These are phyloP conservation scores for Cladobotryum protrusum DNA, from an alignment of 2,329 filamentous ascomycete genomes.

Conservation along the genomic window DNA sequence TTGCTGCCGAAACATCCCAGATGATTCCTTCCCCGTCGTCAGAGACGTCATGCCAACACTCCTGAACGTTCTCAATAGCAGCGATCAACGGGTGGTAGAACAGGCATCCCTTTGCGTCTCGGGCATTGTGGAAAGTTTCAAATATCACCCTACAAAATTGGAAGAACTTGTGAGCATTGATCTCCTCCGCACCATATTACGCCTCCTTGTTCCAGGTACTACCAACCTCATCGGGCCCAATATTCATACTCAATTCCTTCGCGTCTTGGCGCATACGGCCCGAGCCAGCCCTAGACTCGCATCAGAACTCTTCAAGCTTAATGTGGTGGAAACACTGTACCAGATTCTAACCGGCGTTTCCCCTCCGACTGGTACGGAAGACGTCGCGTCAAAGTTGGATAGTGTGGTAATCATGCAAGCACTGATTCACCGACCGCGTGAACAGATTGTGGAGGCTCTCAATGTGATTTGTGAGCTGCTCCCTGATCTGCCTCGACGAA, in stretches of 20 bases:
- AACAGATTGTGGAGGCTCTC: constrained; percentile 94
- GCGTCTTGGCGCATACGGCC: constrained; percentile 84
- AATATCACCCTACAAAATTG: constrained; percentile 76
- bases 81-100: constrained; percentile 92
- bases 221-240: constrained; percentile 91
- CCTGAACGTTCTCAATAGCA: constrained; percentile 83
- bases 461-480: constrained; percentile 96
- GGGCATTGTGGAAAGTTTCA: constrained; percentile 95
- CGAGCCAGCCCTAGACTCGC: constrained; percentile 83
- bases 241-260: constrained; percentile 93
- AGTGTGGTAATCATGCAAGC: constrained; percentile 99
- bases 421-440: constrained; percentile 86
- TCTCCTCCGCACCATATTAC: constrained; percentile 75
- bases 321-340: constrained; percentile 94
- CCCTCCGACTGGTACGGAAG: constrained; percentile 70
- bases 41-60: constrained; percentile 95
- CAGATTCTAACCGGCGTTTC: constrained; percentile 96
- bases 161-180: constrained; percentile 90
- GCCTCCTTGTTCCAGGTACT: constrained; percentile 84
- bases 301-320: constrained; percentile 88
- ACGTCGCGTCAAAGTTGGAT: constrained; percentile 80
- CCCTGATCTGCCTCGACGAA: constrained; percentile 60
- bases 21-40: constrained; percentile 87
- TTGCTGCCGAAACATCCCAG: constrained; percentile 92
- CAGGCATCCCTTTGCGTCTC: constrained; percentile 94